Evolutionary conservation across 2,329 filamentous ascomycete genomes (phyloP).

Genomic region (Nemania sp.): DNA sequence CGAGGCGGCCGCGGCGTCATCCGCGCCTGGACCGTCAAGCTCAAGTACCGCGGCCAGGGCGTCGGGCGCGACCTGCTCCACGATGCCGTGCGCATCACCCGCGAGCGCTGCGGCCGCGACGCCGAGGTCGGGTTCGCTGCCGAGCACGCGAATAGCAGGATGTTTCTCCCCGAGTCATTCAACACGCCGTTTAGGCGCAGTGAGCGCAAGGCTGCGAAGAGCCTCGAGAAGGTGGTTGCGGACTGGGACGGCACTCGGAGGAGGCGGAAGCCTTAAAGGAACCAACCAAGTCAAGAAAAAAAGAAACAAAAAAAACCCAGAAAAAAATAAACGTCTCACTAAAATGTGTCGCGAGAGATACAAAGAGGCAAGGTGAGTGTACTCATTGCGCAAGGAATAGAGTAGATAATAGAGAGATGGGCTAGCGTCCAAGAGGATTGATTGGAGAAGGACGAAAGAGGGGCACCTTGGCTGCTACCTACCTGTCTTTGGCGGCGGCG

Average conservation of each 20-base stretch:
- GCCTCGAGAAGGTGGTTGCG: conserved; percentile 63
- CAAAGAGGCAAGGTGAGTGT: neutral
- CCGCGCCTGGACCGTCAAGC: conserved; percentile 83
- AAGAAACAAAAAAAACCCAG: neutral
- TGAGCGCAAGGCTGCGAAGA: conserved; percentile 68
- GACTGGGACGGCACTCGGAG: conserved; percentile 57
- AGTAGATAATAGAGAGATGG: neutral
- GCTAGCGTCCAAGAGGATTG: neutral
- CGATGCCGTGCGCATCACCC: conserved; percentile 76
- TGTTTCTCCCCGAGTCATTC: conserved; percentile 72
- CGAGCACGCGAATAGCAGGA: conserved; percentile 80
- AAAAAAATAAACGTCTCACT: neutral
- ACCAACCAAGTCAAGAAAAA: neutral
- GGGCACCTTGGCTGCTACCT: neutral
- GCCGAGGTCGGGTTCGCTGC: conserved; percentile 77
- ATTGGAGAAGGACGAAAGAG: neutral
- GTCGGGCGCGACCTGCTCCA: conserved; percentile 79
- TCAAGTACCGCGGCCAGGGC: conserved; percentile 76
- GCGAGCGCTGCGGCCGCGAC: conserved; percentile 75
- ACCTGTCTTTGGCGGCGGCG: conserved; percentile 18
- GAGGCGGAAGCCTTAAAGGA: conserved; percentile 32
- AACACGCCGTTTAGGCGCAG: conserved; percentile 69
- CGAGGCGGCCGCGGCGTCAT: conserved; percentile 76
- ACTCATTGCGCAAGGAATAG: neutral
- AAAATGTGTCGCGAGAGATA: neutral